These are phyloP conservation scores for Cladophialophora carrionii DNA, from an alignment of 2,329 filamentous ascomycete species.

Conservation along the genomic window DNA sequence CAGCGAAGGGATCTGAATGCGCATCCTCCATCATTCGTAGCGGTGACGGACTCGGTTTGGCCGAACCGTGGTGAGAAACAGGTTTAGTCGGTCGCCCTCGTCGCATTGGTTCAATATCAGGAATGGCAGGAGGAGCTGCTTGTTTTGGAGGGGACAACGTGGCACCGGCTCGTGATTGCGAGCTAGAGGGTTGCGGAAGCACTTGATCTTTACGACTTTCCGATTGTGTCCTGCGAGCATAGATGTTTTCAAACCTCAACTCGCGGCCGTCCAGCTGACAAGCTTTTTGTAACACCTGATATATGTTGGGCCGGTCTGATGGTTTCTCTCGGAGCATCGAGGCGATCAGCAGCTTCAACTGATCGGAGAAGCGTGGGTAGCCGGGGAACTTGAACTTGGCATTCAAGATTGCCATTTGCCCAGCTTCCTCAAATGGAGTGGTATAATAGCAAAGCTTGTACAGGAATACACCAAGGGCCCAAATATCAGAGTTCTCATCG, in stretches of 20 bases:
- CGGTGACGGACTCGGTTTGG: constrained; percentile 69
- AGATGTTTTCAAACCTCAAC: constrained; percentile 86
- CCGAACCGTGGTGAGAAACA: constrained; percentile 51
- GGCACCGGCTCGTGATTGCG: constrained; percentile 72
- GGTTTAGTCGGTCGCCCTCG: constrained; percentile 72
- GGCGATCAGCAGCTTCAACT: constrained; percentile 84
- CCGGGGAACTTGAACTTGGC: constrained; percentile 89
- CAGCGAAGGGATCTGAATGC: constrained; percentile 79
- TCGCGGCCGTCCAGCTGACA: constrained; percentile 87
- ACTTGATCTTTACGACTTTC: constrained; percentile 66
- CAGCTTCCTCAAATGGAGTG: constrained; percentile 96
- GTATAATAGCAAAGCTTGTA: constrained; percentile 99
- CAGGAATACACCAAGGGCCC: constrained; percentile 89
- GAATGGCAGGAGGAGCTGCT: constrained; percentile 69
- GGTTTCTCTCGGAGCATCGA: constrained; percentile 90
- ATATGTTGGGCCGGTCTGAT: constrained; percentile 82
- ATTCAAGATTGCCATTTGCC: constrained; percentile 95
- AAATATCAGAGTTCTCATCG: constrained; percentile 98
- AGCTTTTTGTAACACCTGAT: constrained; percentile 83
- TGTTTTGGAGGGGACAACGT: constrained; percentile 71
- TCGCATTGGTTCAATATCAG: constrained; percentile 92
- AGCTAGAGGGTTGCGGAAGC: constrained; percentile 60
- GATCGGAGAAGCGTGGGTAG: constrained; percentile 87
- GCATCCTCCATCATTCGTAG: constrained; percentile 65
- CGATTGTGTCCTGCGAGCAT: constrained; percentile 65